Percentiles rank a stretch among this genome's conserved stretches.
Evolutionary conservation across 2,329 filamentous ascomycete genomes (phyloP).

Genomic region (Hirsutella thompsonii): DNA sequence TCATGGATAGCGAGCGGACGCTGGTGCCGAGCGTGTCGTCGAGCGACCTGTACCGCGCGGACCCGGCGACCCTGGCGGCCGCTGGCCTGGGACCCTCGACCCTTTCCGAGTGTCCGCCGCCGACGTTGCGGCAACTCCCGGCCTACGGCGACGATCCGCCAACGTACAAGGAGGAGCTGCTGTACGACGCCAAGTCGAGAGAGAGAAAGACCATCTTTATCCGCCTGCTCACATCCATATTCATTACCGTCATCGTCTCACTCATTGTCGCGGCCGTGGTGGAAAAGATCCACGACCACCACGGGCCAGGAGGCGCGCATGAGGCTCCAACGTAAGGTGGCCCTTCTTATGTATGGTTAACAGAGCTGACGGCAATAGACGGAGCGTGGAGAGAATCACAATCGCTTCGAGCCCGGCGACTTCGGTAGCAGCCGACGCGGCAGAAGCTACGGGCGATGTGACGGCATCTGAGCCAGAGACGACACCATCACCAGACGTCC

Average conservation of each 20-base stretch:
- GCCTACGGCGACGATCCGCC: conserved; percentile 10
- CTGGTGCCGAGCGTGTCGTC: conserved; percentile 3
- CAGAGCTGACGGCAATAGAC: conserved; percentile 1
- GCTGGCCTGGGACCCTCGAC: conserved; percentile 3
- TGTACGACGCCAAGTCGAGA: conserved; percentile 3
- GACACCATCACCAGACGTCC: not conserved
- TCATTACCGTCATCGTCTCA: conserved; percentile 11
- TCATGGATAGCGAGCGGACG: conserved; percentile 6
- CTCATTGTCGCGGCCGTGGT: conserved; percentile 13
- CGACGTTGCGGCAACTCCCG: conserved; percentile 7
- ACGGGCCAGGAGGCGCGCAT: not conserved
- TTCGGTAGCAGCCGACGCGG: not conserved
- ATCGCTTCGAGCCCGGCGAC: conserved; percentile 1
- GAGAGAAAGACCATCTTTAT: conserved; percentile 8
- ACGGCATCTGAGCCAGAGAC: not conserved
- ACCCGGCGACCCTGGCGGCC: not conserved
- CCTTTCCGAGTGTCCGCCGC: conserved; percentile 4
- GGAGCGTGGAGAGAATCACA: conserved; percentile 4
- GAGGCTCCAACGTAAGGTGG: not conserved
- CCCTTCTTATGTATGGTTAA: too few species aligned
- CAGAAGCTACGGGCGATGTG: not conserved
- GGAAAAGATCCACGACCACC: conserved; percentile 8
- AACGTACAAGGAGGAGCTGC: conserved; percentile 5
- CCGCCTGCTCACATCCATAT: conserved; percentile 10
- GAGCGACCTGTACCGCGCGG: conserved; percentile 1